A percentile compares a stretch with the other conserved stretches of the same genome.
phyloP scores from a whole-genome alignment of 2,329 filamentous ascomycete species.

The Pseudomassariella vexata region DNA sequence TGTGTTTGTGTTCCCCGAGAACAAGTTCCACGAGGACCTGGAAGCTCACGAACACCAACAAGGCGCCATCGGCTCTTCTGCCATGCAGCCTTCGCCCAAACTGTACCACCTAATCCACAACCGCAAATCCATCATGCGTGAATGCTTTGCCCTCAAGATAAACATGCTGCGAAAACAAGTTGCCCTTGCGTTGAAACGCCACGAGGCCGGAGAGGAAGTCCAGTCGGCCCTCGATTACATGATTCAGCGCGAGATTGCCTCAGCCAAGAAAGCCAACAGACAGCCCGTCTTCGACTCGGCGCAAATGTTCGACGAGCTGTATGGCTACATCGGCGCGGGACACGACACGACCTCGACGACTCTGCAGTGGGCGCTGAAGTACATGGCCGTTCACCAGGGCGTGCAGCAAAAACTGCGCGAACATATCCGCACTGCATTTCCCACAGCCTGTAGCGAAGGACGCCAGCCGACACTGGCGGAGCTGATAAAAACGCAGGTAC shows the following conservation, averaged over 20 bases:
- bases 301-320: conserved; percentile 9
- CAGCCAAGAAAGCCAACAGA: conserved; percentile 9
- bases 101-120: conserved; percentile 9
- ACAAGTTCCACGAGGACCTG: conserved; percentile 6
- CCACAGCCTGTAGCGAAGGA: background rate
- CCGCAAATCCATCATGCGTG: conserved; percentile 6
- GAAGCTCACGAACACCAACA: conserved; percentile 6
- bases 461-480: conserved; percentile 8
- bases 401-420: conserved; percentile 6
- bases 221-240: conserved; percentile 11
- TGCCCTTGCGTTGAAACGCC: conserved; percentile 6
- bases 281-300: conserved; percentile 8
- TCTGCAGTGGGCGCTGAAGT: conserved; percentile 8
- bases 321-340: conserved; percentile 5
- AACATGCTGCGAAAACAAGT: conserved; percentile 9
- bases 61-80: conserved; percentile 6
- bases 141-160: conserved; percentile 7
- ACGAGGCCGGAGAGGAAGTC: conserved; percentile 8
- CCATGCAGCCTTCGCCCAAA: conserved; percentile 4
- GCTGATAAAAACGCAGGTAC: conserved; percentile 5
- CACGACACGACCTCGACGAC: conserved; percentile 5
- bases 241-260: conserved; percentile 9
- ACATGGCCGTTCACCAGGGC: conserved; percentile 5
- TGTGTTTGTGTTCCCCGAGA: conserved; percentile 6
- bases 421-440: conserved; percentile 4